Conservation (phyloP, 176 grass and related monocot genomes). For the Alopecurus myosuroides region DNA sequence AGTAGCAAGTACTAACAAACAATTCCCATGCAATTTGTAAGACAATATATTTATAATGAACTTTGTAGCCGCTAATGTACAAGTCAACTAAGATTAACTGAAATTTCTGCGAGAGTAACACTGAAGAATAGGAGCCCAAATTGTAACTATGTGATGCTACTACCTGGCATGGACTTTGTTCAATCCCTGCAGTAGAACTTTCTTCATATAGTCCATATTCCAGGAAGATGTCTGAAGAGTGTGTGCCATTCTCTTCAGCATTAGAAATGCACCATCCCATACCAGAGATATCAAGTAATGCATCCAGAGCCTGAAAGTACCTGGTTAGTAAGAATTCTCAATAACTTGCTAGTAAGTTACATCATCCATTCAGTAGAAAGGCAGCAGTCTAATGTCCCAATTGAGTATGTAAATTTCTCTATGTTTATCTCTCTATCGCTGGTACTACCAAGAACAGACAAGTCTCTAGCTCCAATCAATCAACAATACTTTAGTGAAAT, state of each 20-base stretch:
- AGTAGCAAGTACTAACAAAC: neutral
- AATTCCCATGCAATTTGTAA: neutral
- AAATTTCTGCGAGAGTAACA: neutral
- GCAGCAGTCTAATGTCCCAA: neutral
- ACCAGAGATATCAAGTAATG: slow-evolving; percentile 72
- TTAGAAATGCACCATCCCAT: slow-evolving; percentile 18
- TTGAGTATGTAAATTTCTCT: neutral
- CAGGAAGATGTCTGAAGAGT: slow-evolving; percentile 28
- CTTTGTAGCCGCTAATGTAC: neutral
- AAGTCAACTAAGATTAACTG: slow-evolving; percentile 6
- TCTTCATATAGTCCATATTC: slow-evolving; percentile 28
- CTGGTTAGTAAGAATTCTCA: slow-evolving; percentile 18
- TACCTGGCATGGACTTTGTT: slow-evolving; percentile 52
- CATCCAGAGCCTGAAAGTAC: slow-evolving; percentile 67
- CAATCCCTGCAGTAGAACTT: slow-evolving; percentile 2
- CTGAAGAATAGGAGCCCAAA: neutral
- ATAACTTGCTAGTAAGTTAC: neutral
- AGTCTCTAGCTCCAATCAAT: slow-evolving; percentile 4
- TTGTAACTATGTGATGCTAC: slow-evolving; percentile 3
- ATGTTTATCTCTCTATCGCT: neutral
- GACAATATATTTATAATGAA: neutral
- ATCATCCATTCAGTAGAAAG: neutral
- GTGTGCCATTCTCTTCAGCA: slow-evolving; percentile 6
- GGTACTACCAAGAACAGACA: neutral
- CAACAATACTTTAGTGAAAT: neutral